phyloP scores from a whole-genome alignment of 306 rosid species.

The Mucuna pruriens region DNA sequence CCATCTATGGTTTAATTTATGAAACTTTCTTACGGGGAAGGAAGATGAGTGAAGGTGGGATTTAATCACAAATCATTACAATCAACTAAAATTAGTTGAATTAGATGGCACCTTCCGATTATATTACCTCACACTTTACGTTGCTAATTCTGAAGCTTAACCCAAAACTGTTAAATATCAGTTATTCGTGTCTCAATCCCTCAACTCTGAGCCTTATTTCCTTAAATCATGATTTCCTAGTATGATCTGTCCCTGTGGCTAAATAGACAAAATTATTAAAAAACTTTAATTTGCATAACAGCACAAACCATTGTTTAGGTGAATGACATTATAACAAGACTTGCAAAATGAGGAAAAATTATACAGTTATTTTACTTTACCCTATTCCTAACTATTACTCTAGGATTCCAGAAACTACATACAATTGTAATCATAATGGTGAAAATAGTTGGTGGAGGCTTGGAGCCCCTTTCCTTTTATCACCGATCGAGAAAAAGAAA shows the following conservation, averaged over 20 bases:
- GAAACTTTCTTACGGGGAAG: not conserved
- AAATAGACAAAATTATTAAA: not conserved
- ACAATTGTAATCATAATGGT: constrained; percentile 31
- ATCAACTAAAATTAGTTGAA: not conserved
- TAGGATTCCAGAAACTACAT: constrained; percentile 41
- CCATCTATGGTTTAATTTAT: not conserved
- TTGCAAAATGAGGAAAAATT: not conserved
- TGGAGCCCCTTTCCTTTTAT: constrained; percentile 24
- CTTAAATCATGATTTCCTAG: too few relatives aligned
- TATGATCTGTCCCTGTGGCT: not conserved
- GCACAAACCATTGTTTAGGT: constrained; percentile 3
- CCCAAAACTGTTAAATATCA: not conserved
- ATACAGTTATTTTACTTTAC: constrained; percentile 23
- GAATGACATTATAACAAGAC: constrained; percentile 27
- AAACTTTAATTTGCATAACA: not conserved
- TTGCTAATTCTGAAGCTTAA: not conserved
- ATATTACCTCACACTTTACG: not conserved
- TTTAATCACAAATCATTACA: not conserved
- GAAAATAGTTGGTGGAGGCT: constrained; percentile 34
- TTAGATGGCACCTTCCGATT: not conserved
- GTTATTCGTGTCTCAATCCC: too few relatives aligned
- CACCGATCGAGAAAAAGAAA: constrained; percentile 32
- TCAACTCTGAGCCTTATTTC: too few relatives aligned
- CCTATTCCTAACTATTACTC: constrained; percentile 23
- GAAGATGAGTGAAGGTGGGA: not conserved